A percentile compares a stretch with the other conserved stretches of the same genome.
Conservation (phyloP, 2,329 filamentous ascomycete genomes). For the Aspergillus proliferans region DNA sequence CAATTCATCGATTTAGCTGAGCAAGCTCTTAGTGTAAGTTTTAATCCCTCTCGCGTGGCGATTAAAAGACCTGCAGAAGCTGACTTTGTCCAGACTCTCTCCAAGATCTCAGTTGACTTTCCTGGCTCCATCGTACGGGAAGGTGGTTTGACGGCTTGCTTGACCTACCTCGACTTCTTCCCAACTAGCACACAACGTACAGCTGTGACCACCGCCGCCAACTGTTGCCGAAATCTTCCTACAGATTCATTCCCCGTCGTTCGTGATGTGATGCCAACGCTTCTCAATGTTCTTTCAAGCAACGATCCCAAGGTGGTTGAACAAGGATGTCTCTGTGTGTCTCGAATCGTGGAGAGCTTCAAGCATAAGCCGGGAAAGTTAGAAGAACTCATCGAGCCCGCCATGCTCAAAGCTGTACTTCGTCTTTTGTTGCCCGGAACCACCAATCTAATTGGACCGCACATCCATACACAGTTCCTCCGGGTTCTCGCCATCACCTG, state of each 20-base stretch:
- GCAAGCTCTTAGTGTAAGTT: slow-evolving; percentile 74
- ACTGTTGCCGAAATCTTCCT: slow-evolving; percentile 95
- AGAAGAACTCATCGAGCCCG: slow-evolving; percentile 85
- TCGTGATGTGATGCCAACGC: slow-evolving; percentile 90
- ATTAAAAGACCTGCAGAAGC: neutral
- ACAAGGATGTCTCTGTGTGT: slow-evolving; percentile 91
- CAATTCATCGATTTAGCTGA: slow-evolving; percentile 96
- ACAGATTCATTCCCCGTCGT: slow-evolving; percentile 89
- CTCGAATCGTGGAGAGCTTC: slow-evolving; percentile 94
- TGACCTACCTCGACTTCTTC: slow-evolving; percentile 96
- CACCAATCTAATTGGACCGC: slow-evolving; percentile 87
- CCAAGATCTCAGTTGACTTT: slow-evolving; percentile 96
- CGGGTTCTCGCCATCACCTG: slow-evolving; percentile 86
- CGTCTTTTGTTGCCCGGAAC: slow-evolving; percentile 86
- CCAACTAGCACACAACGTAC: slow-evolving; percentile 94
- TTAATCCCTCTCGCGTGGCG: neutral
- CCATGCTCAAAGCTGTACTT: slow-evolving; percentile 76
- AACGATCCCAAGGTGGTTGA: slow-evolving; percentile 96
- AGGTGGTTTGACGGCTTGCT: slow-evolving; percentile 88
- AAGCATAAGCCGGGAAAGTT: slow-evolving; percentile 79
- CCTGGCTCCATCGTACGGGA: slow-evolving; percentile 92
- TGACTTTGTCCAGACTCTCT: slow-evolving; percentile 58
- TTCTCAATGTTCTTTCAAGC: slow-evolving; percentile 82
- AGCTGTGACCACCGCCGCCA: slow-evolving; percentile 93
- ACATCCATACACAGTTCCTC: slow-evolving; percentile 93